Evolutionary conservation across 768 basidiomycete species (phyloP).

Genomic region (Hericium erinaceus): DNA sequence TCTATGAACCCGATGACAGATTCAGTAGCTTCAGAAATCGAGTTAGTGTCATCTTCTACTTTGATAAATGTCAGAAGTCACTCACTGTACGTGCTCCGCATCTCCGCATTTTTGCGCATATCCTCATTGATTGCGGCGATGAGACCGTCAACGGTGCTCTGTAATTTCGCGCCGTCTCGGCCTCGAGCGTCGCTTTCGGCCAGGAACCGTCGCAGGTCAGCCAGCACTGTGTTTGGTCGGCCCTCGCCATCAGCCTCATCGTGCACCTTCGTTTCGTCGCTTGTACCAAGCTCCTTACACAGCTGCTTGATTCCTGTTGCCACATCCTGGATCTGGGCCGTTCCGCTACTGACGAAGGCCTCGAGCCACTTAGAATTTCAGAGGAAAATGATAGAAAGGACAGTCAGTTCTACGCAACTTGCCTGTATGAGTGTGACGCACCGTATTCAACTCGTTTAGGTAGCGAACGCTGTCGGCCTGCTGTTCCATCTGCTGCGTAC

Average conservation of each 20-base stretch:
- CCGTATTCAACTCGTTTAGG: slow-evolving; percentile 67
- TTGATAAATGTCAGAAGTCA: neutral
- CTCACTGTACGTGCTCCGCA: slow-evolving; percentile 31
- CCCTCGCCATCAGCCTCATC: slow-evolving; percentile 14
- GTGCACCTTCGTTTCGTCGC: slow-evolving; percentile 13
- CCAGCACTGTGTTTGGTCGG: slow-evolving; percentile 22
- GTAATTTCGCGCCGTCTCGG: slow-evolving; percentile 22
- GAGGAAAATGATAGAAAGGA: too few species aligned
- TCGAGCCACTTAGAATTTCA: slow-evolving; percentile 61
- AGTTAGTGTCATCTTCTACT: slow-evolving; percentile 2
- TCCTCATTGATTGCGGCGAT: slow-evolving; percentile 33
- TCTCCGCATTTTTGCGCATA: slow-evolving; percentile 28
- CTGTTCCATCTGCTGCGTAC: slow-evolving; percentile 44
- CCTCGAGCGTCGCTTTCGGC: slow-evolving; percentile 24
- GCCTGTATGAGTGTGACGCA: slow-evolving; percentile 21
- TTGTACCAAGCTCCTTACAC: slow-evolving; percentile 39
- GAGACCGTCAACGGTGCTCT: slow-evolving; percentile 27
- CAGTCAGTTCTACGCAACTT: too few species aligned
- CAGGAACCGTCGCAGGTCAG: slow-evolving; percentile 27
- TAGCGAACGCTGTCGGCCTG: slow-evolving; percentile 71
- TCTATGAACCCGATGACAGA: slow-evolving; percentile 54
- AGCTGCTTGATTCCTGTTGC: slow-evolving; percentile 53
- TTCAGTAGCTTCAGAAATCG: slow-evolving; percentile 35
- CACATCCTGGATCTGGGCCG: slow-evolving; percentile 57
- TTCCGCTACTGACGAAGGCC: slow-evolving; percentile 69